phyloP scores from a whole-genome alignment of 306 rosid genomes.

The Cucurbita pepo region DNA sequence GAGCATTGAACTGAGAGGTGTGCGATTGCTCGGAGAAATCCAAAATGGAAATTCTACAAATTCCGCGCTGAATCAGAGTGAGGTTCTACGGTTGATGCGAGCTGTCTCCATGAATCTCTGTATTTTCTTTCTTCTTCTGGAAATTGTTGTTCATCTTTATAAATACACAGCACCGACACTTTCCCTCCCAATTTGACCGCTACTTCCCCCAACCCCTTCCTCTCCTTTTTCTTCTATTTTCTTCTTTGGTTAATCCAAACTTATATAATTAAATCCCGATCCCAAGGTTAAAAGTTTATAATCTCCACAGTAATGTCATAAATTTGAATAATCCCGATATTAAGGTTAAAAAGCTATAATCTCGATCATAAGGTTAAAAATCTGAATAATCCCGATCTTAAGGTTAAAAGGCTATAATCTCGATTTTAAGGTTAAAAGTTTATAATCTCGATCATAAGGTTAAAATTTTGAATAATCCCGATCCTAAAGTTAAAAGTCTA shows the following conservation, averaged over 20 bases:
- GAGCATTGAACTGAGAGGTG: neutral
- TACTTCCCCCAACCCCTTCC: neutral
- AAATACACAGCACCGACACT: conserved; percentile 3
- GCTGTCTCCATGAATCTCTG: neutral
- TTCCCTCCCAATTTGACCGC: neutral
- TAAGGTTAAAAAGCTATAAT: too few species aligned
- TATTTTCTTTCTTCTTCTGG: neutral
- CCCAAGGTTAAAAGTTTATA: too few species aligned
- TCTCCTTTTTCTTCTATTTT: neutral
- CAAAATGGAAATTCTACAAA: neutral
- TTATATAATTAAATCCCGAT: too few species aligned
- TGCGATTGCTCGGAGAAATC: neutral
- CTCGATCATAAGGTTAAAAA: too few species aligned
- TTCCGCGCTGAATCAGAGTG: neutral
- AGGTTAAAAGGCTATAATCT: too few species aligned
- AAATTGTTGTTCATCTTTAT: neutral
- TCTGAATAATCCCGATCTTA: too few species aligned
- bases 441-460: too few species aligned
- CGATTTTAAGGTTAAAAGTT: too few species aligned
- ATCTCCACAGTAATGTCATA: accelerated
- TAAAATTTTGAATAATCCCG: too few species aligned
- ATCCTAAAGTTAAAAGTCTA: too few species aligned
- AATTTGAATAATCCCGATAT: too few species aligned
- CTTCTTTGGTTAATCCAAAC: neutral
- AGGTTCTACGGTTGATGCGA: neutral